phyloP scores from a whole-genome alignment of 371 early-diverging fungal species.

The Circinella minor region DNA sequence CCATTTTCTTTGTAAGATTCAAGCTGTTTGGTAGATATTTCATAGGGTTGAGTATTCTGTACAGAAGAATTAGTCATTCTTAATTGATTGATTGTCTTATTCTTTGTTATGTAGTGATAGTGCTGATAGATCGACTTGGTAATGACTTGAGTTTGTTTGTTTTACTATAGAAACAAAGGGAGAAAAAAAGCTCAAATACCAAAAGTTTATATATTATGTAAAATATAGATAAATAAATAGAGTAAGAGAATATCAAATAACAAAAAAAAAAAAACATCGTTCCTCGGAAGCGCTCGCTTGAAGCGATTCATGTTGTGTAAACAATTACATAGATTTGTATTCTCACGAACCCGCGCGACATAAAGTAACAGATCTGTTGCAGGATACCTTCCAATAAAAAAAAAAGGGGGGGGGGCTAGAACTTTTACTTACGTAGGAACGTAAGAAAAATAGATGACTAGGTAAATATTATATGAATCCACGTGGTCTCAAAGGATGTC shows the following conservation, averaged over 20 bases:
- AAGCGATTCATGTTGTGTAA: too few relatives aligned
- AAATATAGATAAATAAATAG: not conserved
- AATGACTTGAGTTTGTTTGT: too few relatives aligned
- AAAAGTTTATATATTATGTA: not conserved
- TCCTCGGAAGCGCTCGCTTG: constrained; percentile 4
- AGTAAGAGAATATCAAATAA: too few relatives aligned
- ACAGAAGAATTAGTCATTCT: not conserved
- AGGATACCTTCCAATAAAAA: not conserved
- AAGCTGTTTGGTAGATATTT: constrained; percentile 43
- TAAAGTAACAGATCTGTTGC: not conserved
- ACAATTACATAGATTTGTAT: not conserved
- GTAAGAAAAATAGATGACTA: too few relatives aligned
- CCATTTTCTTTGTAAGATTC: constrained; percentile 46
- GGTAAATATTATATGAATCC: not conserved
- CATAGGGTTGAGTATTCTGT: constrained; percentile 31
- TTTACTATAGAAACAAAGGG: too few relatives aligned
- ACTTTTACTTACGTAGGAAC: not conserved
- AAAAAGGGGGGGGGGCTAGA: constrained; percentile 17
- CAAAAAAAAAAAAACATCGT: not conserved
- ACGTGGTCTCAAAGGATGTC: not conserved
- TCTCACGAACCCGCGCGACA: constrained; percentile 7
- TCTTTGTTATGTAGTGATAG: too few relatives aligned
- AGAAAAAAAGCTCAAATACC: too few relatives aligned
- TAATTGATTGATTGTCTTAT: not conserved
- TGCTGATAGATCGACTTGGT: too few relatives aligned